Evolutionary conservation across 1,284 basidiomycete species (phyloP).

Genomic region (Cystobasidiaceae sp.): DNA sequence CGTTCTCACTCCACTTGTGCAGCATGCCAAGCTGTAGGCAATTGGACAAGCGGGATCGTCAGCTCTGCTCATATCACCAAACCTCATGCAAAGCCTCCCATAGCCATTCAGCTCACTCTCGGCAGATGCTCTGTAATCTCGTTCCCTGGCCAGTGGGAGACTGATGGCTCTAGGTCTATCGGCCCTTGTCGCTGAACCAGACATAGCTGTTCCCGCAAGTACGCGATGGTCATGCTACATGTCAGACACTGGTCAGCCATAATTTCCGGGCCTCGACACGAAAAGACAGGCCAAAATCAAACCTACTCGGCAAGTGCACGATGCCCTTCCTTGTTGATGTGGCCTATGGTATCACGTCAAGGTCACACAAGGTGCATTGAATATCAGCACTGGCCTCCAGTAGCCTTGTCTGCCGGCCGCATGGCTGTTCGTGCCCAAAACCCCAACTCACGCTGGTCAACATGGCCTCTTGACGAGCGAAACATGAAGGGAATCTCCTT

Average conservation of each 20-base stretch:
- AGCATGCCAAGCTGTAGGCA: conserved; percentile 8
- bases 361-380: too few species aligned
- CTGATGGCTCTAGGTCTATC: background rate
- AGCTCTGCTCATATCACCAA: background rate
- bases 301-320: background rate
- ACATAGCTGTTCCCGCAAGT: conserved; percentile 13
- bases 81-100: background rate
- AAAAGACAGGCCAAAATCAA: too few species aligned
- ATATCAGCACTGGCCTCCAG: too few species aligned
- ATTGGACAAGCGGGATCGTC: too few species aligned
- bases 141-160: background rate
- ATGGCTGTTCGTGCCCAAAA: too few species aligned
- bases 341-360: background rate
- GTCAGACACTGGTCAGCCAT: background rate
- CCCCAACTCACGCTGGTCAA: background rate
- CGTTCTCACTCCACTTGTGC: background rate
- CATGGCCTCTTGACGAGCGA: background rate
- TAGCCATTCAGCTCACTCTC: background rate
- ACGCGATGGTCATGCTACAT: conserved; percentile 5
- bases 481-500: background rate
- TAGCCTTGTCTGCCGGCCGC: too few species aligned
- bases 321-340: conserved; percentile 6
- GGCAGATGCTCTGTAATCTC: background rate
- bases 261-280: too few species aligned
- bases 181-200: background rate